Evolutionary conservation across 2,329 filamentous ascomycete genomes (phyloP).

Genomic region (Aspergillus neoniger): DNA sequence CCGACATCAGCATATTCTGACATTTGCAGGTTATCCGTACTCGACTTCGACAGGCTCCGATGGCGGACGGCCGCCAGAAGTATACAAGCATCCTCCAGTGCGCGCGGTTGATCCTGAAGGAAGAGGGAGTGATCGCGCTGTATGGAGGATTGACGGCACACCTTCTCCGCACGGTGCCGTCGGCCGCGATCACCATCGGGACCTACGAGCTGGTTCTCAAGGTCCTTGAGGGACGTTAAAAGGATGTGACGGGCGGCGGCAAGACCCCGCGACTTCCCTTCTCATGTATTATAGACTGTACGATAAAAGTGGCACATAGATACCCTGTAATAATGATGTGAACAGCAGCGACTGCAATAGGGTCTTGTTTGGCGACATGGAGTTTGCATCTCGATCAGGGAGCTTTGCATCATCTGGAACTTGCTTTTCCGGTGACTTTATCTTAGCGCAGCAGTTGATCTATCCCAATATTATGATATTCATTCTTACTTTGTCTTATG

Average conservation of each 20-base stretch:
- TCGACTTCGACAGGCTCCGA: conserved; percentile 38
- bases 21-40: conserved; percentile 37
- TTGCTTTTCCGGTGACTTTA: neutral
- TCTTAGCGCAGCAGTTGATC: neutral
- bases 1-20: too few species aligned
- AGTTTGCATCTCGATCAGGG: neutral
- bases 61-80: conserved; percentile 37
- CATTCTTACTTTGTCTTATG: too few species aligned
- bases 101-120: conserved; percentile 36
- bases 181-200: conserved; percentile 40
- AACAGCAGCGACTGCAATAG: neutral
- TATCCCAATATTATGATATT: too few species aligned
- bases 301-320: conserved; percentile 10
- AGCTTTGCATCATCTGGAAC: neutral
- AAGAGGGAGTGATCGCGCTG: conserved; percentile 39
- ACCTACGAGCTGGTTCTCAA: conserved; percentile 42
- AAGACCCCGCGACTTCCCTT: neutral
- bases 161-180: conserved; percentile 38
- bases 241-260: neutral
- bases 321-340: conserved; percentile 10
- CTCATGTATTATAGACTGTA: conserved; percentile 12
- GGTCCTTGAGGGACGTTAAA: conserved; percentile 16
- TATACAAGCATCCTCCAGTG: conserved; percentile 41
- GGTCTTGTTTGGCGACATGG: neutral
- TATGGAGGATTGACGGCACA: conserved; percentile 42